Evolutionary conservation across 202 grass and related monocot species (phyloP).

Genomic region (Saccharum hybrid): DNA sequence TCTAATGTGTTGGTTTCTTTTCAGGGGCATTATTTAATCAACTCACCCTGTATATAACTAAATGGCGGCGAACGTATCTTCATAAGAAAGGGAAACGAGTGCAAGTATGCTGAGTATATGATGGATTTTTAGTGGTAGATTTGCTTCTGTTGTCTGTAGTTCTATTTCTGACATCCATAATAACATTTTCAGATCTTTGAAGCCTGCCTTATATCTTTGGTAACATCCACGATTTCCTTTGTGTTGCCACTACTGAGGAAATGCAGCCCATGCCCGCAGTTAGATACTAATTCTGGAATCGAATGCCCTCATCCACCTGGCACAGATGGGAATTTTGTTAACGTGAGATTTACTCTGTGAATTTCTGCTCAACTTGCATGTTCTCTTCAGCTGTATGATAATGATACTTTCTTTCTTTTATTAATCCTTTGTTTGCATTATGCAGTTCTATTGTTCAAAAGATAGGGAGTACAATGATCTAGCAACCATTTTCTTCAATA

Average conservation of each 20-base stretch:
- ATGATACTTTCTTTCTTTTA: constrained; percentile 35
- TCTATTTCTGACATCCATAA: constrained; percentile 42
- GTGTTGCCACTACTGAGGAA: constrained; percentile 84
- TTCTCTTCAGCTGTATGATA: constrained; percentile 19
- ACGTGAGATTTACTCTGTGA: constrained; percentile 60
- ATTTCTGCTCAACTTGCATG: constrained; percentile 28
- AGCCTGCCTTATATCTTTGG: constrained; percentile 92
- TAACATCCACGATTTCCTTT: constrained; percentile 91
- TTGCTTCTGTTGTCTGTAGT: constrained; percentile 17
- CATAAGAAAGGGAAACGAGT: constrained; percentile 94
- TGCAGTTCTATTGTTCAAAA: constrained; percentile 96
- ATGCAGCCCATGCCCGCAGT: constrained; percentile 87
- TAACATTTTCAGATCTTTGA: constrained; percentile 75
- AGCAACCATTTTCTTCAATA: constrained; percentile 99
- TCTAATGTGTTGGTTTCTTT: constrained; percentile 39
- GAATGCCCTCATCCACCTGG: constrained; percentile 97
- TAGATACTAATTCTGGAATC: constrained; percentile 80
- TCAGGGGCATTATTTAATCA: constrained; percentile 99
- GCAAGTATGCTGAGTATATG: constrained; percentile 59
- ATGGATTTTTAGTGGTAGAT: constrained; percentile 20
- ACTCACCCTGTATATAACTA: constrained; percentile 94
- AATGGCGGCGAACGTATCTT: constrained; percentile 84
- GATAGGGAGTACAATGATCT: constrained; percentile 98
- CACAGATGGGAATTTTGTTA: constrained; percentile 98
- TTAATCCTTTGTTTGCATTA: constrained; percentile 35